Conservation (phyloP, 2,329 filamentous ascomycete genomes). For the Phaeosphaeria sp. region DNA sequence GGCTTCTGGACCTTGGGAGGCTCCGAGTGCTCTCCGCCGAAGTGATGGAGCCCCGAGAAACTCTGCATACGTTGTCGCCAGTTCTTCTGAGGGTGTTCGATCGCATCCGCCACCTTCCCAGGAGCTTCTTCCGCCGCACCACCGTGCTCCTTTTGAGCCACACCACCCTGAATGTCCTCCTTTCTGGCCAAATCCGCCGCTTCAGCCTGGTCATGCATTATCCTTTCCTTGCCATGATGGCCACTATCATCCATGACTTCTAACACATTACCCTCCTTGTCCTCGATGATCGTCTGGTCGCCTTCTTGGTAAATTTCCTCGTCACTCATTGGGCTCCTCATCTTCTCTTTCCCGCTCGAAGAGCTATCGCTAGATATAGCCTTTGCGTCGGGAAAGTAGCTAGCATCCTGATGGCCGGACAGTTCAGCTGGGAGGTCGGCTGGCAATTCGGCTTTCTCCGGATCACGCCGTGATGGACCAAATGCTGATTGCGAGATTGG, state of each 20-base stretch:
- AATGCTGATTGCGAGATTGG: constrained; percentile 92
- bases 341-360: constrained; percentile 43
- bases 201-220: constrained; percentile 65
- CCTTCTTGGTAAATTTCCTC: constrained; percentile 84
- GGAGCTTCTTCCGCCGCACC: constrained; percentile 45
- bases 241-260: constrained; percentile 63
- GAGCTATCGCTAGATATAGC: constrained; percentile 48
- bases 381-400: constrained; percentile 52
- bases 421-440: constrained; percentile 41
- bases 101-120: constrained; percentile 45
- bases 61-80: constrained; percentile 56
- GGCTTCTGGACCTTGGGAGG: constrained; percentile 41
- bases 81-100: constrained; percentile 47
- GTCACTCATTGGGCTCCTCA: constrained; percentile 29
- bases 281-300: constrained; percentile 78
- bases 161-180: constrained; percentile 50
- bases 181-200: constrained; percentile 63
- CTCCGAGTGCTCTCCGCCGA: constrained; percentile 44
- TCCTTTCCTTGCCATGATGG: constrained; percentile 62
- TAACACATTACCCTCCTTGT: constrained; percentile 85
- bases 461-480: constrained; percentile 63
- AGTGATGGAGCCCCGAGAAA: constrained; percentile 51
- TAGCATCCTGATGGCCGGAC: constrained; percentile 53
- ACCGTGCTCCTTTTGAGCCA: constrained; percentile 58
- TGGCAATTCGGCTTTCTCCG: constrained; percentile 42